phyloP scores from a whole-genome alignment of 192 early-diverging fungal species.

The Umbelopsis isabellina region DNA sequence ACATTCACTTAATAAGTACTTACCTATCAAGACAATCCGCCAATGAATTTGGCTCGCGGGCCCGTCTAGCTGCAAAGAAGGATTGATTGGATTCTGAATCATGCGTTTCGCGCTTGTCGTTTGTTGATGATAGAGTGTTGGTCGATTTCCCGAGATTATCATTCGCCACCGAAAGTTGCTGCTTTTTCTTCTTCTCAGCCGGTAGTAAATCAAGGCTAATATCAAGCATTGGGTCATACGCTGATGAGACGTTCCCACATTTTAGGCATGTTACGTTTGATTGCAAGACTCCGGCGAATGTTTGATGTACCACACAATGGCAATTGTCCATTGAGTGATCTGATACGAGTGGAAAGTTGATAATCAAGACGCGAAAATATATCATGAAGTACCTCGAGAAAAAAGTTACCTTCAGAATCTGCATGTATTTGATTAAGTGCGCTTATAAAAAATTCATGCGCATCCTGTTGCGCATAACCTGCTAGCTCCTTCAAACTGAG shows the following conservation, averaged over 20 bases:
- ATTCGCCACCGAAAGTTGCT: background rate
- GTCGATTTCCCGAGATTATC: background rate
- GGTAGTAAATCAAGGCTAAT: constrained; percentile 83
- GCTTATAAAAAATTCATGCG: constrained; percentile 96
- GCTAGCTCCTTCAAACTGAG: constrained; percentile 83
- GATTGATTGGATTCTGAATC: background rate
- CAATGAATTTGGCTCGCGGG: constrained; percentile 46
- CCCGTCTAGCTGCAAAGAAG: constrained; percentile 12
- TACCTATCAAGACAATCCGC: constrained; percentile 72
- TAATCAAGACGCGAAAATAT: no score
- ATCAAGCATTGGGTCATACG: constrained; percentile 90
- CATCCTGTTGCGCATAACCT: constrained; percentile 94
- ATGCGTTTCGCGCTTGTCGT: background rate
- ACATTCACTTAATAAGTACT: background rate
- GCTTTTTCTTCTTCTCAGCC: constrained; percentile 35
- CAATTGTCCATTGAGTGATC: constrained; percentile 54
- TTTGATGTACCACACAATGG: constrained; percentile 86
- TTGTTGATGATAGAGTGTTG: background rate
- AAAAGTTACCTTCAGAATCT: constrained; percentile 50
- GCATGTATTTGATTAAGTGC: constrained; percentile 86
- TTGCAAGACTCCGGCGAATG: constrained; percentile 88
- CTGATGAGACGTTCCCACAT: constrained; percentile 78
- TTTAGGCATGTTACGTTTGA: constrained; percentile 86
- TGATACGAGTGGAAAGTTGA: background rate
- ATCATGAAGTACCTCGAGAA: constrained; percentile 8